Conservation (phyloP, 768 basidiomycete species). For the Exsudoporus frostii region DNA sequence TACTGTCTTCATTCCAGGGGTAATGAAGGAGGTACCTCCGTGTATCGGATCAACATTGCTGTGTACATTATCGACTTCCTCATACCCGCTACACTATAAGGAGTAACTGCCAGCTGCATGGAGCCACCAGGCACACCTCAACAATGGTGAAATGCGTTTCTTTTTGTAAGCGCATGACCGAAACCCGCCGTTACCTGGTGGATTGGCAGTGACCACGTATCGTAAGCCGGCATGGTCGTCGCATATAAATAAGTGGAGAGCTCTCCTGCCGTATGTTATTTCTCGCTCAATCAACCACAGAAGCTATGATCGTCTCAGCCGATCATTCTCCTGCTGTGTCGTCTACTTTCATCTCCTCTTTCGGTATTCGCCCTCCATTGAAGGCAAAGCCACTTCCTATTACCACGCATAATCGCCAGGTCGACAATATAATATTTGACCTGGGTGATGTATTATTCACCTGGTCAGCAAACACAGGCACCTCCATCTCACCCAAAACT, state of each 20-base stretch:
- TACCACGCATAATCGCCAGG: slow-evolving; percentile 5
- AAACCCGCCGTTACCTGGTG: too few species aligned
- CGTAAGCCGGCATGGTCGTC: too few species aligned
- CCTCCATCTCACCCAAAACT: slow-evolving; percentile 11
- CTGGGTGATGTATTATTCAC: slow-evolving; percentile 23
- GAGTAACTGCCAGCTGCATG: too few species aligned
- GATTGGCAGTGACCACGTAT: too few species aligned
- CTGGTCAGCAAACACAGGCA: slow-evolving; percentile 16
- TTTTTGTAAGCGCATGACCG: too few species aligned
- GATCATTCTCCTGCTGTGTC: not conserved
- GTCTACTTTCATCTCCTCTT: slow-evolving; percentile 1
- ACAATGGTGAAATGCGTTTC: too few species aligned
- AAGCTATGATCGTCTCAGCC: slow-evolving; percentile 1
- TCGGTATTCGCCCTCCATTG: slow-evolving; percentile 1
- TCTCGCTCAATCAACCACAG: not conserved
- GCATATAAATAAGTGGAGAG: not conserved
- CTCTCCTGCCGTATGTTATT: not conserved
- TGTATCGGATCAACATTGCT: too few species aligned
- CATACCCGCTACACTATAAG: too few species aligned
- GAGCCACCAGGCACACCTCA: too few species aligned
- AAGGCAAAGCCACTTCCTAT: not conserved
- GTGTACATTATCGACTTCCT: too few species aligned
- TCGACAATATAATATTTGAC: slow-evolving; percentile 24
- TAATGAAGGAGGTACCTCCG: too few species aligned
- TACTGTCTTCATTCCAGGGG: too few species aligned